These are phyloP conservation scores for Zygosaccharomyces kombuchaensis DNA, from an alignment of 805 yeast genomes.

Conservation along the genomic window DNA sequence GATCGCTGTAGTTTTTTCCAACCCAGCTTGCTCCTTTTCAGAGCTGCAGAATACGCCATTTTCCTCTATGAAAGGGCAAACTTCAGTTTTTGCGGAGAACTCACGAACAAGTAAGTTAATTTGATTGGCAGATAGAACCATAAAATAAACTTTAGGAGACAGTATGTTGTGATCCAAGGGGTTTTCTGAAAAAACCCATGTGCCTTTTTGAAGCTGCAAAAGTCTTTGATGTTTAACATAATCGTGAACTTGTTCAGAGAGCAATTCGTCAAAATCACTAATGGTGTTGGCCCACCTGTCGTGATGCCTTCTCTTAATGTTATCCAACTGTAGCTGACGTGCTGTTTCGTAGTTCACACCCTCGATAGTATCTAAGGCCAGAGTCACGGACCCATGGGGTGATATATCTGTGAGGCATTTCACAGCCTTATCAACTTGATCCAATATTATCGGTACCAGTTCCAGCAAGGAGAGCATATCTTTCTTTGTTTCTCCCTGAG, in stretches of 20 bases:
- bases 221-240: conserved; percentile 75
- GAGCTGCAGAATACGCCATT: conserved; percentile 36
- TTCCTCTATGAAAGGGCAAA: conserved; percentile 56
- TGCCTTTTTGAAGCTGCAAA: conserved; percentile 65
- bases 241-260: conserved; percentile 55
- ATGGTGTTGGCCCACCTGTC: conserved; percentile 45
- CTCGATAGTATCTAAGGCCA: conserved; percentile 33
- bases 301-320: conserved; percentile 37
- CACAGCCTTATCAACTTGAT: conserved; percentile 28
- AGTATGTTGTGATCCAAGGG: conserved; percentile 37
- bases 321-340: conserved; percentile 50
- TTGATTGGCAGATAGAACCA: conserved; percentile 64
- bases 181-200: conserved; percentile 70
- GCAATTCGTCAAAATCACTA: conserved; percentile 44
- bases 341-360: conserved; percentile 44
- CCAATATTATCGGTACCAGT: conserved; percentile 40
- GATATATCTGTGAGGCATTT: conserved; percentile 17
- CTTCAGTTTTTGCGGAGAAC: conserved; percentile 43
- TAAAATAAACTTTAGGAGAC: conserved; percentile 46
- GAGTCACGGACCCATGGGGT: conserved; percentile 6
- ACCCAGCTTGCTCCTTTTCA: conserved; percentile 8
- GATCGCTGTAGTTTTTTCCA: conserved; percentile 37
- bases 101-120: conserved; percentile 57
- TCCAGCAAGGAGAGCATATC: conserved; percentile 51
- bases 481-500: conserved; percentile 43